These are phyloP conservation scores for Neofusicoccum ribis DNA, from an alignment of 2,329 filamentous ascomycete genomes.

Conservation along the genomic window DNA sequence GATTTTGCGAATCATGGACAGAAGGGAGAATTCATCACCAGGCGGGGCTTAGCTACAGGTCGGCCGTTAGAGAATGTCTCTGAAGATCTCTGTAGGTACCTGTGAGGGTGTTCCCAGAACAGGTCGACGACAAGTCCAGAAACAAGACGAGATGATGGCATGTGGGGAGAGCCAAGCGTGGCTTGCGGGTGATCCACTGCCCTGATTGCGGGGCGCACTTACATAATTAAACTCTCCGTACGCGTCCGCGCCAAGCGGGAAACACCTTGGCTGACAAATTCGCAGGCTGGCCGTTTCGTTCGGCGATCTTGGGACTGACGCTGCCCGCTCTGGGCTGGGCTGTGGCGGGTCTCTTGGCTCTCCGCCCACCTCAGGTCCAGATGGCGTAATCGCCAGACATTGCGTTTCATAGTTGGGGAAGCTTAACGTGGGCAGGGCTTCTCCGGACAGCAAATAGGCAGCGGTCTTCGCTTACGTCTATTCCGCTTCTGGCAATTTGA, in stretches of 20 bases:
- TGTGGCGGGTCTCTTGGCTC: neutral
- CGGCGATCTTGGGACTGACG: neutral
- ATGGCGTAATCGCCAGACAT: neutral
- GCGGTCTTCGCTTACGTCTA: neutral
- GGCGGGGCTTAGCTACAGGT: neutral
- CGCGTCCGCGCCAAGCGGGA: neutral
- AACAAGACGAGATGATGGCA: neutral
- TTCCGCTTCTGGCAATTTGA: neutral
- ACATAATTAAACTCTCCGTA: neutral
- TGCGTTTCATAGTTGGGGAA: neutral
- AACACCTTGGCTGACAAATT: neutral
- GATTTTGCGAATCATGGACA: neutral
- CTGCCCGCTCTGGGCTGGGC: neutral
- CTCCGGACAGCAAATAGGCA: neutral
- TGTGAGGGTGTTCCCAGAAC: too few species aligned
- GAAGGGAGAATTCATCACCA: neutral
- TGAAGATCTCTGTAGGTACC: neutral
- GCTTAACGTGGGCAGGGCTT: neutral
- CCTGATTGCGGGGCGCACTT: neutral
- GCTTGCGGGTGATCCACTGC: neutral
- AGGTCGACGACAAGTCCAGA: neutral
- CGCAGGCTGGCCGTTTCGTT: neutral
- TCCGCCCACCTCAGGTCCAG: neutral
- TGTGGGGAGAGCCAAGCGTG: conserved; percentile 3
- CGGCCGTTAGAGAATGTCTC: neutral